Base-by-base conservation (phyloP, 768 basidiomycete species). In the Mycena sanguinolenta region DNA sequence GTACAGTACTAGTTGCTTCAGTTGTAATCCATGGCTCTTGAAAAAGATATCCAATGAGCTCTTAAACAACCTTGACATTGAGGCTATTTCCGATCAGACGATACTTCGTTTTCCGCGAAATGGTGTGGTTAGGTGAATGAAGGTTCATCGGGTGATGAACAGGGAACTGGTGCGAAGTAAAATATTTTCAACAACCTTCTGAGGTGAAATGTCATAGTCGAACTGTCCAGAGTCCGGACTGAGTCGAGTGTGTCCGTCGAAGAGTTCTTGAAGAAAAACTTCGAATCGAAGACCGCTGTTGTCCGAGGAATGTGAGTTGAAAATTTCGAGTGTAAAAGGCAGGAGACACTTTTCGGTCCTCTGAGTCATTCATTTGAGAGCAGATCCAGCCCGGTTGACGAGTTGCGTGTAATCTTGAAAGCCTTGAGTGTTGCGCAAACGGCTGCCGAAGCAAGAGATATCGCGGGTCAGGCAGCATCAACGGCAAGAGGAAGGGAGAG, bases 181-280 rank as follows among this genome's bases (percentile, higher is more conserved):
- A 73, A 70, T 16, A 73, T 39, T 23, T 58, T 87, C 34, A 95
- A 81, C 16, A 95, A 84, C 74, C 94, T 0, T 83, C 77, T 0
- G 94, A 92, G 2, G 92, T 87, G 73, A 95, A 93, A 77, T 95
- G 95, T 55, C 94, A 87, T 53, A 95, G 82, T 30, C 80, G 75
- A n/a, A 95, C 97, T 95, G 76, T 99, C 97, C 19, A 99, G 84
- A 78, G 98, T 93, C 65, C 84, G 85, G 63, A 91, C 88, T 14
- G 88, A 95, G 50, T 84, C 86, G 81, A 94, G 95, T 6, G 30
- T 30, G 13, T 59, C 42, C 21, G 1, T 13, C 69, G 96, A 87
- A 78, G 87, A 87, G 79, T 27, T 88, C 85, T 70, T 80, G 80
- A 63, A 99, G 82, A 84, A 99, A 99, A 8, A 76, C 79, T 67